Conservation (phyloP, 768 basidiomycete genomes). For the Mycena vulgaris region DNA sequence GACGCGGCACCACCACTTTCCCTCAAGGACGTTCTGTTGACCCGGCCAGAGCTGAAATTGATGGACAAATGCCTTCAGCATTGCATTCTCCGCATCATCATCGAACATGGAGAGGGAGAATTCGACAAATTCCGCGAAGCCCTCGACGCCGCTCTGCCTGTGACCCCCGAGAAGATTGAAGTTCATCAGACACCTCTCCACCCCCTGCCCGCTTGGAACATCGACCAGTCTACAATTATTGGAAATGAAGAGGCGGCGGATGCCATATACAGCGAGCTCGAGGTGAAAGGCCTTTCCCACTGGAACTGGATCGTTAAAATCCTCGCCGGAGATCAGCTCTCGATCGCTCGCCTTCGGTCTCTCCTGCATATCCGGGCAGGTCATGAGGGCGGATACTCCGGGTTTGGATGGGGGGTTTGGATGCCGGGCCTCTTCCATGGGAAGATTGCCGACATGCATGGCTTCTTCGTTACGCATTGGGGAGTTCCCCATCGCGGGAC, state of each 20-base stretch:
- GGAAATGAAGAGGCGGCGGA: slow-evolving; percentile 54
- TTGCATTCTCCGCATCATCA: slow-evolving; percentile 49
- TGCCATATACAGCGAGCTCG: slow-evolving; percentile 46
- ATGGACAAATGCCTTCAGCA: slow-evolving; percentile 41
- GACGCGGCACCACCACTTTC: slow-evolving; percentile 41
- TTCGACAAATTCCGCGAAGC: slow-evolving; percentile 45
- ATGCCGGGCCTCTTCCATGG: slow-evolving; percentile 57
- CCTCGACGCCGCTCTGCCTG: slow-evolving; percentile 19
- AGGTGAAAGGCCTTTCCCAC: slow-evolving; percentile 37
- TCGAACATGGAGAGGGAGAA: slow-evolving; percentile 47
- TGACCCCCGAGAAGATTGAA: slow-evolving; percentile 43
- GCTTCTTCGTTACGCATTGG: slow-evolving; percentile 49
- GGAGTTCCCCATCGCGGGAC: slow-evolving; percentile 42
- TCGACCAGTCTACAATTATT: slow-evolving; percentile 52
- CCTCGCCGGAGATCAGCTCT: slow-evolving; percentile 52
- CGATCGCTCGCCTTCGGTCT: slow-evolving; percentile 51
- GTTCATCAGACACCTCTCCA: slow-evolving; percentile 47
- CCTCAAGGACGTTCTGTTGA: slow-evolving; percentile 47
- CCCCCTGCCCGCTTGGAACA: slow-evolving; percentile 52
- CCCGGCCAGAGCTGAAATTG: slow-evolving; percentile 28
- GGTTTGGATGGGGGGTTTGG: slow-evolving; percentile 43
- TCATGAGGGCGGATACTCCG: slow-evolving; percentile 31
- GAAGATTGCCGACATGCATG: slow-evolving; percentile 52
- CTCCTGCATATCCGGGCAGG: slow-evolving; percentile 45
- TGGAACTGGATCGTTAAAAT: slow-evolving; percentile 45